A percentile compares a stretch with the other conserved stretches of the same genome.
Evolutionary conservation across 805 yeast genomes (phyloP).

Genomic region (Wickerhamiella shivajii): DNA sequence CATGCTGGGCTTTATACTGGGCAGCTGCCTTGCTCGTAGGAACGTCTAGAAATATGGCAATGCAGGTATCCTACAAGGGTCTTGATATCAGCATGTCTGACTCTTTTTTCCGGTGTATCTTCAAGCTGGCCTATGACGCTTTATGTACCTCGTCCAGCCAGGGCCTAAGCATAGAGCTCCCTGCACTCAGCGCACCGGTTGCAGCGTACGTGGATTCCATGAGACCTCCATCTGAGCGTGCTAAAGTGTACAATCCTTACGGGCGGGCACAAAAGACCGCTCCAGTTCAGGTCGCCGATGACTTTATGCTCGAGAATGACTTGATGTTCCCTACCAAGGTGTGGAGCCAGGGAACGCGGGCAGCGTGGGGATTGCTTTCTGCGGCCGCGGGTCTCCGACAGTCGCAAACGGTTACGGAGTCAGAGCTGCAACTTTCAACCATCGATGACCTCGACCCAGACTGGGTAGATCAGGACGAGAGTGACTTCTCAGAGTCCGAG

Average conservation of each 20-base stretch:
- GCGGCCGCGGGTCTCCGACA: too few species aligned
- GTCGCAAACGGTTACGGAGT: too few species aligned
- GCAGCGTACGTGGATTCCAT: too few species aligned
- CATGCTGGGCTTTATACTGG: constrained; percentile 7
- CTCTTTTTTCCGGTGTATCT: neutral
- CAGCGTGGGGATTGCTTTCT: too few species aligned
- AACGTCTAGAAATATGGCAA: constrained; percentile 1
- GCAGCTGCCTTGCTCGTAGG: constrained; percentile 6
- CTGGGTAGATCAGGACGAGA: too few species aligned
- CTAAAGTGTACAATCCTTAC: neutral
- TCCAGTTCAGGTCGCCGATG: neutral
- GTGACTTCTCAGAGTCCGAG: too few species aligned
- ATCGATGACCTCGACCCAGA: too few species aligned
- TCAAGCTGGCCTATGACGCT: neutral
- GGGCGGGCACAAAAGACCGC: neutral
- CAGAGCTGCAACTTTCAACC: too few species aligned
- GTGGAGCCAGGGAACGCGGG: too few species aligned
- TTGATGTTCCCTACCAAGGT: too few species aligned
- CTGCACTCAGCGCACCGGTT: neutral
- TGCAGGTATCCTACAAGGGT: neutral
- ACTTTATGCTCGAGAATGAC: too few species aligned
- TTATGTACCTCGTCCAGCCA: too few species aligned
- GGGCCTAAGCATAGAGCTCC: neutral
- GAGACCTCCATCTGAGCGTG: neutral
- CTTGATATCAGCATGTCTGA: neutral